Base-by-base conservation (phyloP, 2,329 filamentous ascomycete species). In the Orbilia ellipsospora region DNA sequence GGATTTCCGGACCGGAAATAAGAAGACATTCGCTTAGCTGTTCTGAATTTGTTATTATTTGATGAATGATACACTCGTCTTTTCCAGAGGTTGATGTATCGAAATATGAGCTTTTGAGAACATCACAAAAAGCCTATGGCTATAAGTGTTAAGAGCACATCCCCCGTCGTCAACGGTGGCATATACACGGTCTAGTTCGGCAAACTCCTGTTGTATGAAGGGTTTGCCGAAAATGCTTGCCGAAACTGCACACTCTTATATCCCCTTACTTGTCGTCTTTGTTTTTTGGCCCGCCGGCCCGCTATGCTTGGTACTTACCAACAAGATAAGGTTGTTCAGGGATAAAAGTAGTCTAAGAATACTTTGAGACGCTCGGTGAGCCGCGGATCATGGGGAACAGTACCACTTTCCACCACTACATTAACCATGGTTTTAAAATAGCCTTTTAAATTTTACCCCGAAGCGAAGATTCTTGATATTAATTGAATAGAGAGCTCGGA, bases 361-460 rank as follows among this genome's bases (percentile, higher is more conserved):
- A 48, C 2, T 18, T n/a, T n/a, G 5, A 48, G 13, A 48, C 8
- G 13, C 13, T 48, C 44, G 44, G 44, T 18, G 13, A 6, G 6
- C 16, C 44, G 13, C 16, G 16, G 16, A 48, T 15, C 16, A 4
- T 2, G 13, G 6, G 44, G 8, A 6, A 48, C 5, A 48, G 13
- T 48, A 48, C 44, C 44, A n/a, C 15, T 48, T 4, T 48, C 44
- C 5, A 48, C 15, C 44, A 48, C 13, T 48, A n/a, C 16, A 48
- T 48, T n/a, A 48, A 48, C 16, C 44, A 48, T 48, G 44, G 44
- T 36, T 48, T 48, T 18, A 48, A 44, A 48, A 48, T 48, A 48
- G 16, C 44, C 44, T 48, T 48, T 48, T 15, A 48, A 48, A n/a
- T 48, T 18, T 48, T 48, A 44, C n/a, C 40, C 40, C 23, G 23